Evolutionary conservation across 495 filamentous ascomycete genomes (phyloP).

Genomic region (Aspergillus wentii): DNA sequence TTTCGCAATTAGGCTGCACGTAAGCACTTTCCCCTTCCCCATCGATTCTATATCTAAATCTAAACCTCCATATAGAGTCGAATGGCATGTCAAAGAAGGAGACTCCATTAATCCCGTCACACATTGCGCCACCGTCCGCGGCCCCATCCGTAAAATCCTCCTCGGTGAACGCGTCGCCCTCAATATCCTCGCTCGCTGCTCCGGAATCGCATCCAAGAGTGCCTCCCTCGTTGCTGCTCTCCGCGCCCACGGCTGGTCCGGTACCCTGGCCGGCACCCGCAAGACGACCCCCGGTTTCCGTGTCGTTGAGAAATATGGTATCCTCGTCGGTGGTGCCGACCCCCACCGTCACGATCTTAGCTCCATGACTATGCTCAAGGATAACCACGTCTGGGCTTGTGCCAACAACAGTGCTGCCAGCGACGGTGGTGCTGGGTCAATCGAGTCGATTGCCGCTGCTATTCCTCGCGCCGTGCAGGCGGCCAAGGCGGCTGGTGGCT

Average conservation of each 20-base stretch:
- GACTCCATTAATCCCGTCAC: slow-evolving; percentile 44
- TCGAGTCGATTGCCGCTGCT: slow-evolving; percentile 47
- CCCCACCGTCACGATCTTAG: slow-evolving; percentile 87
- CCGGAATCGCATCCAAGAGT: slow-evolving; percentile 77
- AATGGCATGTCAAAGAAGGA: slow-evolving; percentile 85
- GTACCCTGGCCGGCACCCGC: slow-evolving; percentile 86
- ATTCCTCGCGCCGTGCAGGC: slow-evolving; percentile 80
- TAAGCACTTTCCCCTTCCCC: slow-evolving; percentile 25
- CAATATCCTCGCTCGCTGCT: slow-evolving; percentile 87
- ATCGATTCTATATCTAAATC: neutral
- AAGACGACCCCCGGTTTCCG: slow-evolving; percentile 97
- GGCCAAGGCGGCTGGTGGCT: slow-evolving; percentile 80
- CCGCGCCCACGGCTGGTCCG: slow-evolving; percentile 63
- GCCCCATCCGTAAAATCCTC: slow-evolving; percentile 79
- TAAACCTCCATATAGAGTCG: slow-evolving; percentile 45
- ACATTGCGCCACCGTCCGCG: slow-evolving; percentile 75
- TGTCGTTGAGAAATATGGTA: slow-evolving; percentile 95
- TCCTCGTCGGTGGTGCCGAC: slow-evolving; percentile 89
- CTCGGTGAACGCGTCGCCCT: slow-evolving; percentile 91
- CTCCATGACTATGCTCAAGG: slow-evolving; percentile 97
- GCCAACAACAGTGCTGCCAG: slow-evolving; percentile 37
- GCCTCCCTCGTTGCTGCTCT: slow-evolving; percentile 46
- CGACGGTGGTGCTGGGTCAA: slow-evolving; percentile 2
- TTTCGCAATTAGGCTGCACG: slow-evolving; percentile 81
- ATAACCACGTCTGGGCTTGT: slow-evolving; percentile 93